These are phyloP conservation scores for Geotrichum aggregatum DNA, from an alignment of 1,139 yeast genomes.

Conservation along the genomic window DNA sequence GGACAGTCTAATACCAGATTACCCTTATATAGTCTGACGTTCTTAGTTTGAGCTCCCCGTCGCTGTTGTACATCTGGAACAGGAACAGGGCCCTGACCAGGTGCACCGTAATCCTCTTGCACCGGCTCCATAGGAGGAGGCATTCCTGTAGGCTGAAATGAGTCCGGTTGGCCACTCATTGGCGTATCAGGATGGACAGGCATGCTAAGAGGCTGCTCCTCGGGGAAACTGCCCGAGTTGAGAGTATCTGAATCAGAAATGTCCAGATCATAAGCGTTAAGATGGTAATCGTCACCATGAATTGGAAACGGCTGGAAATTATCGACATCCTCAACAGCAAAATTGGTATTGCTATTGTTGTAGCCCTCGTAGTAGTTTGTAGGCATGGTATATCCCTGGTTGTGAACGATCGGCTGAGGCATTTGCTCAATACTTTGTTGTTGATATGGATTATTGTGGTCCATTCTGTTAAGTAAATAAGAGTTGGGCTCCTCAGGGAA, in stretches of 20 bases:
- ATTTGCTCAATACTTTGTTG: conserved; percentile 1
- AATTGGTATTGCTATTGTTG: background rate
- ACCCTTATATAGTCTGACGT: conserved; percentile 59
- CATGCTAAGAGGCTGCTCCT: conserved; percentile 29
- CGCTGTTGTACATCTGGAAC: conserved; percentile 34
- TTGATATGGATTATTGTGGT: conserved; percentile 20
- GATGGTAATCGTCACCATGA: conserved; percentile 39
- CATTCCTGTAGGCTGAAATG: background rate
- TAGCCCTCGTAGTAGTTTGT: conserved; percentile 11
- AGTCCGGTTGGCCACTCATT: background rate
- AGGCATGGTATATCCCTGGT: background rate
- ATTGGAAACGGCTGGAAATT: conserved; percentile 32
- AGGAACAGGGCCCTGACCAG: conserved; percentile 25
- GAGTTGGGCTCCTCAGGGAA: conserved; percentile 27
- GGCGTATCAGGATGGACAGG: conserved; percentile 18
- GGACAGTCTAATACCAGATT: conserved; percentile 79
- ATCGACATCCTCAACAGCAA: conserved; percentile 5
- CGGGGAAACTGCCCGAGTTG: conserved; percentile 25
- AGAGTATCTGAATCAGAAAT: conserved; percentile 24
- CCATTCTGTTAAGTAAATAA: conserved; percentile 26
- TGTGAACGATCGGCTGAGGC: background rate
- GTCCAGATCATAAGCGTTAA: conserved; percentile 38
- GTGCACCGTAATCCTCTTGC: conserved; percentile 23
- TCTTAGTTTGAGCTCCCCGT: conserved; percentile 43
- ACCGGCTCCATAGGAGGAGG: conserved; percentile 10